Conservation (phyloP, 148 eudicot species). For the Vaccinium myrtillus region DNA sequence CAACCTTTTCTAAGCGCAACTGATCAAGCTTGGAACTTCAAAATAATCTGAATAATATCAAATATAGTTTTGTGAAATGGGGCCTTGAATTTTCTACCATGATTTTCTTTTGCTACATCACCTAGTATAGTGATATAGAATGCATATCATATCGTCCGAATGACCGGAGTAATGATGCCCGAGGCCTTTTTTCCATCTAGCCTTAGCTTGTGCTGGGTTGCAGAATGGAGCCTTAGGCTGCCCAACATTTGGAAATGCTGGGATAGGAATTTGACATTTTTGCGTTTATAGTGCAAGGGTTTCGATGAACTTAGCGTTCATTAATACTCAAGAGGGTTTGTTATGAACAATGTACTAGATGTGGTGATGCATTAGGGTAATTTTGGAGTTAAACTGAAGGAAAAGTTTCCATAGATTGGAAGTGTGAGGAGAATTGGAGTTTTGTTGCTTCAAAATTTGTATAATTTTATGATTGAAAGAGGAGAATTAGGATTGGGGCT, state of each 20-base stretch:
- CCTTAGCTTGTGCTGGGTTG: not conserved
- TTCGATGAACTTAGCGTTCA: not conserved
- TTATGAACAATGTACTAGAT: not conserved
- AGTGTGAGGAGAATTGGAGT: not conserved
- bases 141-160: not conserved
- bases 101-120: not conserved
- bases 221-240: conserved; percentile 2
- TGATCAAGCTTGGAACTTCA: not conserved
- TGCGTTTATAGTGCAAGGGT: not conserved
- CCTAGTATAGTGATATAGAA: too few relatives aligned
- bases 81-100: not conserved
- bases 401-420: not conserved
- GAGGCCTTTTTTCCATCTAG: not conserved
- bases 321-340: not conserved
- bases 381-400: not conserved
- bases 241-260: not conserved
- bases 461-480: not conserved
- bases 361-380: not conserved
- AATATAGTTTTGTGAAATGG: not conserved
- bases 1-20: not conserved
- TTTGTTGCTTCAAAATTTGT: not conserved
- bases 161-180: not conserved
- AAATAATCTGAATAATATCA: not conserved
- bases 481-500: not conserved
- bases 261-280: not conserved